phyloP scores from a whole-genome alignment of 2,329 filamentous ascomycete genomes.

The Parastagonospora nodorum region DNA sequence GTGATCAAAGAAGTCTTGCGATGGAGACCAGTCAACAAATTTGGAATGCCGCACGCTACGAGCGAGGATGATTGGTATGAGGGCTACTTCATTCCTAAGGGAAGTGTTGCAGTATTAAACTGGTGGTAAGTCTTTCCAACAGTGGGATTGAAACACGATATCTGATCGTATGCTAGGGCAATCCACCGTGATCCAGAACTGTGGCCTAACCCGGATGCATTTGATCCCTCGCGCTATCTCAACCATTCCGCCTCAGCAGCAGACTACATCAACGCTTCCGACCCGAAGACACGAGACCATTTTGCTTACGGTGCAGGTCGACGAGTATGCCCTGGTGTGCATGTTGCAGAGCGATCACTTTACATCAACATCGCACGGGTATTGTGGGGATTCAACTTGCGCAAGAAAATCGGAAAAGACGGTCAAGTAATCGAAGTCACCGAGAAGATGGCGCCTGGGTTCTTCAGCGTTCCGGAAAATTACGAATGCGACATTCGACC shows the following conservation, averaged over 20 bases:
- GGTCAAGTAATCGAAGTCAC: conserved; percentile 32
- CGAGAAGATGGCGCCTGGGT: conserved; percentile 34
- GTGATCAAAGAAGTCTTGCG: conserved; percentile 39
- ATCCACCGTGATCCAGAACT: conserved; percentile 39
- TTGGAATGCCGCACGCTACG: conserved; percentile 42
- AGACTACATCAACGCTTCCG: conserved; percentile 36
- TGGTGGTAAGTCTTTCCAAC: conserved; percentile 32
- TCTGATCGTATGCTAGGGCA: conserved; percentile 23
- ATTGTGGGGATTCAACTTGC: conserved; percentile 43
- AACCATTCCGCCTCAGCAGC: conserved; percentile 30
- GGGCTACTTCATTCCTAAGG: conserved; percentile 49
- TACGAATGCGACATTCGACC: conserved; percentile 40
- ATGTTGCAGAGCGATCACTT: conserved; percentile 45
- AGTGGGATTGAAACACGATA: too few relatives aligned
- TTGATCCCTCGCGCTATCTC: conserved; percentile 37
- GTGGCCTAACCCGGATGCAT: conserved; percentile 34
- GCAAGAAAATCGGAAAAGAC: conserved; percentile 29
- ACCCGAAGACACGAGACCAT: conserved; percentile 42
- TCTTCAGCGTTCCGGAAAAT: conserved; percentile 37
- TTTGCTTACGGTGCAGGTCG: conserved; percentile 45
- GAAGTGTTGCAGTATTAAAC: conserved; percentile 37
- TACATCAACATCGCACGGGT: conserved; percentile 44
- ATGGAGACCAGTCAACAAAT: conserved; percentile 39
- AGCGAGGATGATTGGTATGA: conserved; percentile 42
- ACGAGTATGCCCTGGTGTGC: conserved; percentile 43